phyloP scores from a whole-genome alignment of 768 basidiomycete genomes.

The Amanita exitialis region DNA sequence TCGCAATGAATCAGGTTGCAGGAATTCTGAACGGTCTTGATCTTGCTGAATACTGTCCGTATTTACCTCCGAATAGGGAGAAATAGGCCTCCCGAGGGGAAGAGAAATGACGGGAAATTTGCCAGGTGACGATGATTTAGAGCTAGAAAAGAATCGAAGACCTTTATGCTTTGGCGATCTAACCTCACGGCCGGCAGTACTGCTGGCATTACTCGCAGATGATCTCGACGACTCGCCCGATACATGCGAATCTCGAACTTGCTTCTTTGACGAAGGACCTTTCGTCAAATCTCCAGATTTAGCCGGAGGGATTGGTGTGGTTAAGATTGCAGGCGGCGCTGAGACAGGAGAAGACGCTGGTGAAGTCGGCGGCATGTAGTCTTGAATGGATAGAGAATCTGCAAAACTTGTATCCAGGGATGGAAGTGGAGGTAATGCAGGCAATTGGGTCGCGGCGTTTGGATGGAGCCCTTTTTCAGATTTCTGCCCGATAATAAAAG shows the following conservation, averaged over 20 bases:
- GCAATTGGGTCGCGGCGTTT: constrained; percentile 1
- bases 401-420: not conserved
- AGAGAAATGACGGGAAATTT: constrained; percentile 8
- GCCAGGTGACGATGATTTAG: constrained; percentile 4
- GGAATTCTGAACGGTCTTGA: not conserved
- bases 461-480: constrained; percentile 29
- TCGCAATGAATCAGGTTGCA: not conserved
- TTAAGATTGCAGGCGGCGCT: not conserved
- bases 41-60: not conserved
- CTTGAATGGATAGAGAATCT: not conserved
- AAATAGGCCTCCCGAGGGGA: constrained; percentile 4
- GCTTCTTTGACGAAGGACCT: not conserved
- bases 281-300: not conserved
- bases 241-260: constrained; percentile 6
- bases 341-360: not conserved
- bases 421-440: constrained; percentile 1
- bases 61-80: not conserved
- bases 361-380: not conserved
- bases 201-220: constrained; percentile 2
- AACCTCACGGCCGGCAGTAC: not conserved
- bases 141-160: constrained; percentile 4
- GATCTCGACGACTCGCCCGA: constrained; percentile 7
- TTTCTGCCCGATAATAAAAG: constrained; percentile 35
- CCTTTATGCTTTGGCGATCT: not conserved
- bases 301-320: not conserved